Evolutionary conservation across 495 filamentous ascomycete species (phyloP).

Genomic region (Endocarpon pusillum): DNA sequence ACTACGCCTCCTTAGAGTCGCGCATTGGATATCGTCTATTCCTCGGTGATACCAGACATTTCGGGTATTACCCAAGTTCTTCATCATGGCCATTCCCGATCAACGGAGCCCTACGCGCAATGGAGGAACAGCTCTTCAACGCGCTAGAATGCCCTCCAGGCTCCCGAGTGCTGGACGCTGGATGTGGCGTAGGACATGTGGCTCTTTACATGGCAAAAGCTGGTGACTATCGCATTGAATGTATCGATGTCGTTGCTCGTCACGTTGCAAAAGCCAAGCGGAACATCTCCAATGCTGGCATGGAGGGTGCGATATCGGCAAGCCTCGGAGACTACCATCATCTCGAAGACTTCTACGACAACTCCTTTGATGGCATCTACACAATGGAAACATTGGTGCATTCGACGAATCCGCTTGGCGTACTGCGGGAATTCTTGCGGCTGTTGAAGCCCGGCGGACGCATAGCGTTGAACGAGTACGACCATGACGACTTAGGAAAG

Average conservation of each 20-base stretch:
- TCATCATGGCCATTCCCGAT: slow-evolving; percentile 35
- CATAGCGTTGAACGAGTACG: slow-evolving; percentile 34
- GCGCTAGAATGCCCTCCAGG: slow-evolving; percentile 19
- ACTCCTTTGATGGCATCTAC: slow-evolving; percentile 35
- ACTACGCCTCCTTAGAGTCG: slow-evolving; percentile 30
- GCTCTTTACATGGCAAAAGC: slow-evolving; percentile 27
- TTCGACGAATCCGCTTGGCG: slow-evolving; percentile 30
- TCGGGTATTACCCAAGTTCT: slow-evolving; percentile 29
- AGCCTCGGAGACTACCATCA: slow-evolving; percentile 36
- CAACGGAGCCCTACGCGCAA: slow-evolving; percentile 19
- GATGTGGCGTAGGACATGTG: slow-evolving; percentile 33
- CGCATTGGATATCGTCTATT: slow-evolving; percentile 31
- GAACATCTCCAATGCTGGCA: slow-evolving; percentile 20
- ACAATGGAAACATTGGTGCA: slow-evolving; percentile 45
- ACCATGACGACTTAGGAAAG: slow-evolving; percentile 21
- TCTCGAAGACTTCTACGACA: slow-evolving; percentile 19
- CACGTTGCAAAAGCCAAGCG: slow-evolving; percentile 27
- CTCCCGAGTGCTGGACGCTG: slow-evolving; percentile 31
- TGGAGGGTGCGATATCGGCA: slow-evolving; percentile 22
- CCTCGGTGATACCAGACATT: slow-evolving; percentile 33
- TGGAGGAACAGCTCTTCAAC: slow-evolving; percentile 31
- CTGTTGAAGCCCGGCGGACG: slow-evolving; percentile 31
- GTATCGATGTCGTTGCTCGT: slow-evolving; percentile 33
- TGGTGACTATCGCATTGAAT: slow-evolving; percentile 23
- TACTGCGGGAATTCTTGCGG: slow-evolving; percentile 29